Base-by-base conservation (phyloP, 2,329 filamentous ascomycete genomes). In the Mycosphaerella arachidis region DNA sequence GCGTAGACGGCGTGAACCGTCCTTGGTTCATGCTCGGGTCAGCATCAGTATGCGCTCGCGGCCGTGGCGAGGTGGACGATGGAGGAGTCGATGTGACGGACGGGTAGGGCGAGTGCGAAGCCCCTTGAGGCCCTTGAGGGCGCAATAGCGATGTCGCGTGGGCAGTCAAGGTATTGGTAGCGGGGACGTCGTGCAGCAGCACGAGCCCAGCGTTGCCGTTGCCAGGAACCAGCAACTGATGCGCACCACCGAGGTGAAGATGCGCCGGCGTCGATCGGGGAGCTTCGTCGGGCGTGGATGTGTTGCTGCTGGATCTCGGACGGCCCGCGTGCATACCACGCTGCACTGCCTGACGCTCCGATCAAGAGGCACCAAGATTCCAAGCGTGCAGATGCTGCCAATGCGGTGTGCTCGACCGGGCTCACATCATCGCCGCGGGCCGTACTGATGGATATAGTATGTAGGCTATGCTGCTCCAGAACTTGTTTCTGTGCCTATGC, bases 31-130 rank as follows among this genome's bases (percentile, higher is more conserved):
- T 66, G 53, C 70, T 70, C 12, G 68, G 70, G 66, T 76, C 75
- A 46, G 72, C 74, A 62, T 75, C 74, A 29, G 77, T 77, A 56
- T 78, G 74, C 59, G 78, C 78, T 58, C 77, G 71, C 45, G 73
- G 58, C 57, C 55, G 59, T 35, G 61, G 53, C 45, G 63, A 61
- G 48, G 51, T 56, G 50, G 54, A 55, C 51, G 66, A 69, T 18
- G 56, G 40, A 27, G 53, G 55, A 30, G 30, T 45, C 12, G 56
- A 18, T 29, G 56, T 27, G 29, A 57, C 55, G 48, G 51, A 37
- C n/a, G 56, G 56, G 45, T 56, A 55, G 31, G 57, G 57, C 48
- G 57, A 57, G 31, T 56, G n/a, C 31, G 60, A 30, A 3, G 56
- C 43, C 24, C 48, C 35, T 45, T 57, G 54, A 12, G 57, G 57